phyloP scores from a whole-genome alignment of 2,329 filamentous ascomycete genomes.

The Apiospora aurea region DNA sequence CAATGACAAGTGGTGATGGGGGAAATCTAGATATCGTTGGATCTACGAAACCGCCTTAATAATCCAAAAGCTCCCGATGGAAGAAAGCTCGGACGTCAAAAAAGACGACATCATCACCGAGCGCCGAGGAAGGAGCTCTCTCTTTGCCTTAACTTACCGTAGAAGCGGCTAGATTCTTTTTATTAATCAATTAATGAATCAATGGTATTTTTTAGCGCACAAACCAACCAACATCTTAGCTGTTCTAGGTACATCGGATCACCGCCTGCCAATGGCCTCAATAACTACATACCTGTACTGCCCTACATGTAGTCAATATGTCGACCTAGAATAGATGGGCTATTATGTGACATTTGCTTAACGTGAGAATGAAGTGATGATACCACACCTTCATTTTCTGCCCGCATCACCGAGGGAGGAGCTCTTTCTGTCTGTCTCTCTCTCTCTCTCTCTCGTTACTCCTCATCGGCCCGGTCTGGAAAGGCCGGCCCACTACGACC shows the following conservation, averaged over 20 bases:
- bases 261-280: not conserved
- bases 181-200: too few species aligned
- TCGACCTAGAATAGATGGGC: too few species aligned
- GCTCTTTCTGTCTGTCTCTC: not conserved
- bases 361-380: not conserved
- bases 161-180: not conserved
- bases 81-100: slow-evolving; percentile 27
- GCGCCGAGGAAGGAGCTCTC: slow-evolving; percentile 14
- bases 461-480: not conserved
- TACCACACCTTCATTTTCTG: not conserved
- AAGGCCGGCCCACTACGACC: not conserved
- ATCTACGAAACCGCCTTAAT: slow-evolving; percentile 23
- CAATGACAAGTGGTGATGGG: slow-evolving; percentile 6
- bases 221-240: not conserved
- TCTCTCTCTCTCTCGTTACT: not conserved
- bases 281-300: too few species aligned
- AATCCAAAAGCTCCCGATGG: slow-evolving; percentile 18
- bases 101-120: slow-evolving; percentile 25
- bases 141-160: not conserved
- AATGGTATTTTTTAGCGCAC: not conserved
- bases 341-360: not conserved
- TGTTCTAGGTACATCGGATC: not conserved
- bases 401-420: not conserved
- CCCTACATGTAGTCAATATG: too few species aligned
- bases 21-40: not conserved